These are phyloP conservation scores for Yamadazyma insecticola DNA, from an alignment of 805 yeast genomes.

Conservation along the genomic window DNA sequence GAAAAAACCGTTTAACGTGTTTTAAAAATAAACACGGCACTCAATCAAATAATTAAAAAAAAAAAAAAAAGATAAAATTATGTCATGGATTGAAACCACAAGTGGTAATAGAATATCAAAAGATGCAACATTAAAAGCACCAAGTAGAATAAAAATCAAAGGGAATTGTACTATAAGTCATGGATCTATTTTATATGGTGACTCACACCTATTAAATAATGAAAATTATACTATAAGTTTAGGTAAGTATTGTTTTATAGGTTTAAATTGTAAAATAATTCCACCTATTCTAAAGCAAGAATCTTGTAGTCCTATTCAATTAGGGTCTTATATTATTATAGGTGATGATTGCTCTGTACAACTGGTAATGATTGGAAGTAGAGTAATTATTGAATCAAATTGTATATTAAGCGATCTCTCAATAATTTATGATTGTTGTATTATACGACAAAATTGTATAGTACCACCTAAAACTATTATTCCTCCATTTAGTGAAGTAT, in stretches of 20 bases:
- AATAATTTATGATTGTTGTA: conserved; percentile 49
- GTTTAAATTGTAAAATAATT: conserved; percentile 17
- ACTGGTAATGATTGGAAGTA: conserved; percentile 41
- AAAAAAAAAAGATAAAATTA: no score
- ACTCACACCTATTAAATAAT: conserved; percentile 15
- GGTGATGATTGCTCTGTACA: conserved; percentile 30
- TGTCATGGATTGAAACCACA: conserved; percentile 49
- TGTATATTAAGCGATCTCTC: conserved; percentile 34
- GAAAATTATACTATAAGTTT: conserved; percentile 30
- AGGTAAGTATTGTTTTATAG: conserved; percentile 45
- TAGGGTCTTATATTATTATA: conserved; percentile 46
- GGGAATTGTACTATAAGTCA: conserved; percentile 44
- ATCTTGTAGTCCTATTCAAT: conserved; percentile 22
- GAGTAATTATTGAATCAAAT: conserved; percentile 43
- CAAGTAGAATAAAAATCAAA: conserved; percentile 39
- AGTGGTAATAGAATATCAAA: conserved; percentile 49
- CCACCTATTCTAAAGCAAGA: conserved; percentile 11
- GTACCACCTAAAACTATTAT: conserved; percentile 41
- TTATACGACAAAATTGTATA: conserved; percentile 36
- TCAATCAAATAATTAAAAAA: no score
- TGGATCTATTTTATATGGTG: conserved; percentile 30
- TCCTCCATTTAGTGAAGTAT: conserved; percentile 50
- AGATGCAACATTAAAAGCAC: conserved; percentile 38
- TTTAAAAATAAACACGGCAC: no score
- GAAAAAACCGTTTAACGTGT: no score